These are phyloP conservation scores for Epithemia pelagica DNA, from an alignment of 108 stramenopile genomes.

Conservation along the genomic window DNA sequence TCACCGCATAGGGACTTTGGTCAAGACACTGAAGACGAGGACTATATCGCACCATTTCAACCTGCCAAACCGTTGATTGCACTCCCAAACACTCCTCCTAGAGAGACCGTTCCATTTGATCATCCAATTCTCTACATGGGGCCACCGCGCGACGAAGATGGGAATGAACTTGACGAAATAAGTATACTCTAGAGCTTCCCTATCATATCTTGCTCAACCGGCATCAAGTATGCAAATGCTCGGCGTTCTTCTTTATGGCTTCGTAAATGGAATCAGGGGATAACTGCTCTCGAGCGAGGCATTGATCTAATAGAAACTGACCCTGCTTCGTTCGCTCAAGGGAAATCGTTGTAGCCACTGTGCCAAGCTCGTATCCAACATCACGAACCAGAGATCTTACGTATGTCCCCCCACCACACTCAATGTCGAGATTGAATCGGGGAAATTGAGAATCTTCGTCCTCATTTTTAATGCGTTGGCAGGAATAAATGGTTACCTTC, in stretches of 20 bases:
- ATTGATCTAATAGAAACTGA: constrained; percentile 58
- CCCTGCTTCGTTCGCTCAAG: constrained; percentile 86
- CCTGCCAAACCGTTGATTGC: neutral
- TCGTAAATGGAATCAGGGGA: constrained; percentile 50
- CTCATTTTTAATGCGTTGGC: constrained; percentile 21
- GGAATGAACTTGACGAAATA: constrained; percentile 18
- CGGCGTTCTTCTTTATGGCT: too few species aligned
- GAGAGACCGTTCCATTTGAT: too few species aligned
- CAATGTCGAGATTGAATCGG: constrained; percentile 59
- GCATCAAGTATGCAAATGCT: too few species aligned
- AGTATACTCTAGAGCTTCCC: too few species aligned
- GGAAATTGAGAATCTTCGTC: constrained; percentile 28
- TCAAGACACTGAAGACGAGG: neutral
- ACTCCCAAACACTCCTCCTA: too few species aligned
- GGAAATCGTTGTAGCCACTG: constrained; percentile 79
- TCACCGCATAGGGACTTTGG: neutral
- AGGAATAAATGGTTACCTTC: constrained; percentile 35
- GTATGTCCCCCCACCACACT: constrained; percentile 89
- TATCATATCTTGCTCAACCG: too few species aligned
- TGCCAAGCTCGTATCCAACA: constrained; percentile 60
- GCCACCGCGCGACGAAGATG: constrained; percentile 28
- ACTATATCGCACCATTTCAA: too few species aligned
- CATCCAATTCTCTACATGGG: constrained; percentile 16
- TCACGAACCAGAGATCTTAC: constrained; percentile 83
- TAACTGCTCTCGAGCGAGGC: constrained; percentile 44